Conservation (phyloP, 345 rosid species). For the Rhodamnia rubescens region DNA sequence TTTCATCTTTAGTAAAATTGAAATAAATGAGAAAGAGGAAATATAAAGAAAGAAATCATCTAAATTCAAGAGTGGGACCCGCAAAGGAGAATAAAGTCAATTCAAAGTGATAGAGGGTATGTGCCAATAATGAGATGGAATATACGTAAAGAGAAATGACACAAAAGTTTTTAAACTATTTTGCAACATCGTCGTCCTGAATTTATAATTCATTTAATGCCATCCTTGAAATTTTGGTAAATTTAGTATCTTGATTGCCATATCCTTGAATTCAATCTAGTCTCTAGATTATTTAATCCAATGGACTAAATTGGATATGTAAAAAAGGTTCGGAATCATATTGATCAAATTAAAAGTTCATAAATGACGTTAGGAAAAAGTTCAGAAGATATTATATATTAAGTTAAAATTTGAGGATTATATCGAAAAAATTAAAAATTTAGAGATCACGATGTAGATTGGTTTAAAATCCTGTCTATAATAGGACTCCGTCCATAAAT, state of each 20-base stretch:
- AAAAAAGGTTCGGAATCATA: background rate
- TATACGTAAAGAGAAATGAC: background rate
- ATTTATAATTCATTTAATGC: background rate
- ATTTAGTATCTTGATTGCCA: too few species aligned
- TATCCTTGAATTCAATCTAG: too few species aligned
- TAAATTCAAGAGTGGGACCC: background rate
- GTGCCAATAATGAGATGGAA: background rate
- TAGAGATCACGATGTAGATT: too few species aligned
- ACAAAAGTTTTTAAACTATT: background rate
- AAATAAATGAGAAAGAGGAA: background rate
- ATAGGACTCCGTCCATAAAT: too few species aligned
- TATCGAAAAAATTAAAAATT: too few species aligned
- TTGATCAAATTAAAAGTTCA: background rate
- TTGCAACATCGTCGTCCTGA: background rate
- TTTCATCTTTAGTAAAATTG: background rate
- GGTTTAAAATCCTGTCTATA: too few species aligned
- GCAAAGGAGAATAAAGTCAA: background rate
- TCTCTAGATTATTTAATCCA: too few species aligned
- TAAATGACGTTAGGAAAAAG: too few species aligned
- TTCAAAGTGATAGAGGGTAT: background rate
- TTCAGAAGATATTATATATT: background rate
- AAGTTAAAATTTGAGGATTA: background rate
- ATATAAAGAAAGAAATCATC: background rate
- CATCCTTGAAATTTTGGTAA: too few species aligned
- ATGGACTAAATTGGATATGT: too few species aligned